Evolutionary conservation across 179 eudicot species (phyloP), one percentile per base, ranked within the genome.

Genomic region (Dionaea muscipula): DNA sequence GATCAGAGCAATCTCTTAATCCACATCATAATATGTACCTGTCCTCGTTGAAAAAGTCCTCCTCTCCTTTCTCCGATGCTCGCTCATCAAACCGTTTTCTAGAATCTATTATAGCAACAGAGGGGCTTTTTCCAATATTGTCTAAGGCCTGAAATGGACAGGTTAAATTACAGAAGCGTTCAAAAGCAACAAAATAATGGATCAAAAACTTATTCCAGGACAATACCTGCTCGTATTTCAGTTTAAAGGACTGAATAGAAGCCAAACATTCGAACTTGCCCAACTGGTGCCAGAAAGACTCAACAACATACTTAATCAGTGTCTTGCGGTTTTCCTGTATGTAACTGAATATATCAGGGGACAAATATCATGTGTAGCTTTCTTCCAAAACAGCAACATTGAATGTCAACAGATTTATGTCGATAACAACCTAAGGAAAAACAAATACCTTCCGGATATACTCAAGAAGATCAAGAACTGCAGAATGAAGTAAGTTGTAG

Each of bases 21-120:
- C 19, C 26, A 23, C 45, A 36, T 33, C 53, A 27, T 31, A 54
- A 50, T 12, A 49, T 21, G 21, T 26, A 85, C 99, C 99, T 93
- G 27, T 83, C 90, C 73, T 85, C 96, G 4, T 93, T 93, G 61
- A 88, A 93, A 71, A 85, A 93, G 41, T 93, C 95, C 67, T 88
- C 96, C 78, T 85, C 99, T 67, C 85, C 99, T 70, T 83, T 88
- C 76, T 93, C 99, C 67, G 89, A 69, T 39, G 85, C 87, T 49
- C 96, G 90, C 33, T 81, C 99, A 62, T 93, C 95, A 47, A 59
- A 66, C 40, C 85, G 78, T 68, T 77, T 93, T 70, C 94, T 81
- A 11, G 83, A 57, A 47, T 88, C 85, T 47, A 63, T 60, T 40
- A 60, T 63, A 53, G 51, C 39, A 15, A 59, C 63, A 33, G 77